phyloP scores from a whole-genome alignment of 192 early-diverging fungal species.

The Umbelopsis ramanniana region DNA sequence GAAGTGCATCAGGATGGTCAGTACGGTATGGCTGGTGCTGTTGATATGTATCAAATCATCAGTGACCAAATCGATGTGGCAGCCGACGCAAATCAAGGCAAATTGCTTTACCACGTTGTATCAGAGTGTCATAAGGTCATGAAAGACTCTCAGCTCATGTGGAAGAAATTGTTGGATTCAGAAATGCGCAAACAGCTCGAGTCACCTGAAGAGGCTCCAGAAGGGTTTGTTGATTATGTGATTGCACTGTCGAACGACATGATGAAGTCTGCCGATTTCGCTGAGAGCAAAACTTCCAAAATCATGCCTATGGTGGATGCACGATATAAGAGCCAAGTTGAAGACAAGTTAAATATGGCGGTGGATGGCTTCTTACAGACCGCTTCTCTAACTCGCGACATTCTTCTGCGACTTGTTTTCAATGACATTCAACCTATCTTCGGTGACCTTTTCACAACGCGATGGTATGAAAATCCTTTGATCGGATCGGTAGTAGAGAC shows the following conservation, averaged over 20 bases:
- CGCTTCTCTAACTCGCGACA: conserved; percentile 72
- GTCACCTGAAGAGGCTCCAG: conserved; percentile 71
- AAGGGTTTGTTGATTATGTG: conserved; percentile 93
- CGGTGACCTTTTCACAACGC: conserved; percentile 69
- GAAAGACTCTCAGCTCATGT: conserved; percentile 81
- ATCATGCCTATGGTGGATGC: conserved; percentile 60
- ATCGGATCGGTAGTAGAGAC: conserved; percentile 90
- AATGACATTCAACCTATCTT: conserved; percentile 82
- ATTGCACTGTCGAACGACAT: conserved; percentile 97
- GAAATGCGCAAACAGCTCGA: conserved; percentile 85
- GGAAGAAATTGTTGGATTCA: conserved; percentile 73
- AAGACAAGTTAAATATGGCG: conserved; percentile 67
- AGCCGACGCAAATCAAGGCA: conserved; percentile 82
- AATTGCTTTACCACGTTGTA: conserved; percentile 86
- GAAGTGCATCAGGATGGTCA: conserved; percentile 78
- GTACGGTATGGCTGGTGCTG: conserved; percentile 82
- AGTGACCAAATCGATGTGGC: conserved; percentile 97
- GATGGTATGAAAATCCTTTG: conserved; percentile 93
- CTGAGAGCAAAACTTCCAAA: conserved; percentile 73
- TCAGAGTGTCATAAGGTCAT: conserved; percentile 80
- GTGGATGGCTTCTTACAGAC: conserved; percentile 93
- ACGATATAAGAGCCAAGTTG: conserved; percentile 64
- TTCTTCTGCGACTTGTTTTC: conserved; percentile 85
- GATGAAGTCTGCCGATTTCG: conserved; percentile 88
- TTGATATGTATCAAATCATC: conserved; percentile 96